Evolutionary conservation across 2,329 filamentous ascomycete genomes (phyloP).

Genomic region (Boeremia lycopersici): DNA sequence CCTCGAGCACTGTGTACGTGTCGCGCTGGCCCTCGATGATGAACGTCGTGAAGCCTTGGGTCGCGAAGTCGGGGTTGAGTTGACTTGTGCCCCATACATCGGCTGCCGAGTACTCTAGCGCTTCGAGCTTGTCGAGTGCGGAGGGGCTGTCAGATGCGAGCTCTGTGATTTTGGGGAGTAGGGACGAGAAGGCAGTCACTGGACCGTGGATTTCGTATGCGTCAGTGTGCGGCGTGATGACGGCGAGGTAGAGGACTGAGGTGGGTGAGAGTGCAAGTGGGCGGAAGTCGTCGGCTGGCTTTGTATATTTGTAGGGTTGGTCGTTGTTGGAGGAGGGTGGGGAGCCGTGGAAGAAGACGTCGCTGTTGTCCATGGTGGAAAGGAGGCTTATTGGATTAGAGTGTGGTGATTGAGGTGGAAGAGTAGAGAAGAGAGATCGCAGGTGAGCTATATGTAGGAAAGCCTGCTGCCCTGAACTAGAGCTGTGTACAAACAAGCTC

Average conservation of each 20-base stretch:
- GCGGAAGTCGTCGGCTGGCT: constrained; percentile 25
- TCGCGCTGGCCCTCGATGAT: constrained; percentile 26
- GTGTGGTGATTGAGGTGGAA: neutral
- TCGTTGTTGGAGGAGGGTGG: neutral
- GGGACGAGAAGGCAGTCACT: constrained; percentile 17
- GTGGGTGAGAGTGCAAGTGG: neutral
- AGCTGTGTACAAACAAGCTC: neutral
- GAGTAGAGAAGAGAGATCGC: neutral
- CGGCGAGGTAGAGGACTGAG: constrained; percentile 34
- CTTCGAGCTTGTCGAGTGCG: constrained; percentile 29
- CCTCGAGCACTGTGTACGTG: constrained; percentile 17
- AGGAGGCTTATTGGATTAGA: neutral
- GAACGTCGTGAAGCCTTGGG: constrained; percentile 19
- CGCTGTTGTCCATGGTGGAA: constrained; percentile 14
- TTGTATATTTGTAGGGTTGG: neutral
- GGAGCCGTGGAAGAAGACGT: constrained; percentile 15
- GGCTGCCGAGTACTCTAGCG: neutral
- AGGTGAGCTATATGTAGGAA: neutral
- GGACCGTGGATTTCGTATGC: constrained; percentile 27
- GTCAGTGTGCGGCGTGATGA: constrained; percentile 31
- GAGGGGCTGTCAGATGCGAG: constrained; percentile 21
- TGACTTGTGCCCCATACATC: constrained; percentile 14
- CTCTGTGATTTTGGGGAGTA: constrained; percentile 24
- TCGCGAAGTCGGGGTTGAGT: constrained; percentile 2
- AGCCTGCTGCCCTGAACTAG: neutral